Conservation (phyloP, 2,329 filamentous ascomycete species). For the Hymenoscyphus linearis region DNA sequence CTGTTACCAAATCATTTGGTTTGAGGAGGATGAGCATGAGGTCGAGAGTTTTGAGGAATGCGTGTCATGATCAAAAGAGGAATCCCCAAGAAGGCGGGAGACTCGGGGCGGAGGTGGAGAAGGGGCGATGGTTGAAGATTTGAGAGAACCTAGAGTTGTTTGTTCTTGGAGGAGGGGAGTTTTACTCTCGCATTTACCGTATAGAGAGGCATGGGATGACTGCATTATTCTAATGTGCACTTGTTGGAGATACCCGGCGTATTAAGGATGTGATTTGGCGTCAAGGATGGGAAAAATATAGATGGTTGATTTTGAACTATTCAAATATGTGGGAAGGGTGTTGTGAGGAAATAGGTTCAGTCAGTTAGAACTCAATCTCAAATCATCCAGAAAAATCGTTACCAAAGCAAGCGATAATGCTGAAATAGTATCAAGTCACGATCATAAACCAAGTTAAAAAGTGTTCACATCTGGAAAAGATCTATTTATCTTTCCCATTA, state of each 20-base stretch:
- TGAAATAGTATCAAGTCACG: background rate
- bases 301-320: background rate
- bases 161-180: background rate
- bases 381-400: too few species aligned
- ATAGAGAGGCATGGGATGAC: background rate
- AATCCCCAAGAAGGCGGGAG: background rate
- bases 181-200: background rate
- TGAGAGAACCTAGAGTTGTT: too few species aligned
- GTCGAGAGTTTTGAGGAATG: background rate
- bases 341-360: too few species aligned
- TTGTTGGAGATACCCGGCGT: constrained; percentile 6
- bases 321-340: too few species aligned
- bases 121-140: too few species aligned
- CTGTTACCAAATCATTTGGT: constrained; percentile 89
- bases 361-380: too few species aligned
- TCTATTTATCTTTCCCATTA: constrained; percentile 7
- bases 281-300: constrained; percentile 3
- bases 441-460: background rate
- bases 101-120: background rate
- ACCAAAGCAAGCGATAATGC: background rate
- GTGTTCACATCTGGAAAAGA: constrained; percentile 4
- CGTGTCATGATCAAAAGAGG: too few species aligned
- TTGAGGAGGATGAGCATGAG: constrained; percentile 29
- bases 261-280: constrained; percentile 1
- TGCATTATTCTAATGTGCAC: background rate